Base-by-base conservation (phyloP, 2,329 filamentous ascomycete genomes). In the Fusarium sp. region DNA sequence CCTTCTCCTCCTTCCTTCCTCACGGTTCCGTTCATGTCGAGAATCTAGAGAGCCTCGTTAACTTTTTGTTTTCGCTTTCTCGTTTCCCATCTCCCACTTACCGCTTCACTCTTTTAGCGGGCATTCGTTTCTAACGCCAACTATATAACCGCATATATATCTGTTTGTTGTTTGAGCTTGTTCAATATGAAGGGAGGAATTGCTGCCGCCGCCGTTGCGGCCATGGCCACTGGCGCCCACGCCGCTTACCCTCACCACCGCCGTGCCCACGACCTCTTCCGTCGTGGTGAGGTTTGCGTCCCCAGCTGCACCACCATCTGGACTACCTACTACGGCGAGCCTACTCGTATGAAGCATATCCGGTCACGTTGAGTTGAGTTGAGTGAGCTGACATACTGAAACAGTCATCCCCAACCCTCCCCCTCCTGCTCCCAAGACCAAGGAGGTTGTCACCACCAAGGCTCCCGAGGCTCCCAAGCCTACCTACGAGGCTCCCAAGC, bases 81-180 rank as follows among this genome's bases (percentile, higher is more conserved):
- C 82, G 82, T 86, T 86, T 83, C 79, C 79, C 82, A 74, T 80
- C 76, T 72, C 79, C 78, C 81, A 87, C 84, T 80, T 77, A 92
- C 92, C 92, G 92, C 92, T 94, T 94, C 93, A 94, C 91, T 94
- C 94, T 84, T 95, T 95, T 86, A 95, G 93, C 93, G 93, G 93
- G 90, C 92, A 91, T 87, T 94, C 91, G 85, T 93, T 93, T 81
- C 71, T 71, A 68, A 74, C 54, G 62, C 61, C 76, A 73, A 80
- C 71, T 74, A 71, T 40, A 70, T 62, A 63, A 65, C 71, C 63
- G 30, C 63, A 81, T 59, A 38, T 60, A 35, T 65, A 66, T 20
- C 45, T 62, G 52, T 58, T 52, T 57, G 63, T 69, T 78, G 47
- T 52, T 52, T 52, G 82, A 74, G 77, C 78, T 73, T 78, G 67